These are phyloP conservation scores for Balamuthia mandrillaris DNA, from an alignment of 208 protist genomes.

Conservation along the genomic window DNA sequence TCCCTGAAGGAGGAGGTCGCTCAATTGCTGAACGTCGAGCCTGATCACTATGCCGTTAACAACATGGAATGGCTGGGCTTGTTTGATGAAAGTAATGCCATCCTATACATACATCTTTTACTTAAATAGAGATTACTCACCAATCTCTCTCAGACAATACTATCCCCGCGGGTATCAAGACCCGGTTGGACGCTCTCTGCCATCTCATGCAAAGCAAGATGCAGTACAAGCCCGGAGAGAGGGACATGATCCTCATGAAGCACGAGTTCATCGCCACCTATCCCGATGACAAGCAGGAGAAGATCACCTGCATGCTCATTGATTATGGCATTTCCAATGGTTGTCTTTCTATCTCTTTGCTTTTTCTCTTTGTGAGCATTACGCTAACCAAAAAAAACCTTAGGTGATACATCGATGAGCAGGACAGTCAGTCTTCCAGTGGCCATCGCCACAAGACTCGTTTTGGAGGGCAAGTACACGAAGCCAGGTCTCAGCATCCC, in stretches of 20 bases:
- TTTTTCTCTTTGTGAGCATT: no score
- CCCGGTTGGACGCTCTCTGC: slow-evolving; percentile 26
- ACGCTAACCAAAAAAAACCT: no score
- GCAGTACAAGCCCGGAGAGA: slow-evolving; percentile 7
- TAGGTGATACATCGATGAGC: slow-evolving; percentile 22
- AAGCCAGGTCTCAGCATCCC: background rate
- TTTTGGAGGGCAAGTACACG: slow-evolving; percentile 30
- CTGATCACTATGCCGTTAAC: no score
- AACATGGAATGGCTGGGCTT: slow-evolving; percentile 33
- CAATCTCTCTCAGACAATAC: no score
- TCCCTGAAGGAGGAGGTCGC: no score
- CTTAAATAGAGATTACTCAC: no score
- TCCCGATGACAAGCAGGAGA: slow-evolving; percentile 29
- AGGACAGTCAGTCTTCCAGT: slow-evolving; percentile 28
- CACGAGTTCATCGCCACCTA: slow-evolving; percentile 30
- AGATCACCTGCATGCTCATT: slow-evolving; percentile 34
- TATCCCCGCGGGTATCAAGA: background rate
- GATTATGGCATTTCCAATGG: slow-evolving; percentile 26
- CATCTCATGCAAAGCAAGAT: slow-evolving; percentile 20
- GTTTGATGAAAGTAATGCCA: no score
- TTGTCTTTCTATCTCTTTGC: no score
- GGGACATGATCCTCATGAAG: slow-evolving; percentile 40
- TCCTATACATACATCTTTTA: no score
- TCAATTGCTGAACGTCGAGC: no score
- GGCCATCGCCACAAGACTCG: slow-evolving; percentile 26